Evolutionary conservation across 1,284 basidiomycete species (phyloP).

Genomic region (Ganoderma lucidum): DNA sequence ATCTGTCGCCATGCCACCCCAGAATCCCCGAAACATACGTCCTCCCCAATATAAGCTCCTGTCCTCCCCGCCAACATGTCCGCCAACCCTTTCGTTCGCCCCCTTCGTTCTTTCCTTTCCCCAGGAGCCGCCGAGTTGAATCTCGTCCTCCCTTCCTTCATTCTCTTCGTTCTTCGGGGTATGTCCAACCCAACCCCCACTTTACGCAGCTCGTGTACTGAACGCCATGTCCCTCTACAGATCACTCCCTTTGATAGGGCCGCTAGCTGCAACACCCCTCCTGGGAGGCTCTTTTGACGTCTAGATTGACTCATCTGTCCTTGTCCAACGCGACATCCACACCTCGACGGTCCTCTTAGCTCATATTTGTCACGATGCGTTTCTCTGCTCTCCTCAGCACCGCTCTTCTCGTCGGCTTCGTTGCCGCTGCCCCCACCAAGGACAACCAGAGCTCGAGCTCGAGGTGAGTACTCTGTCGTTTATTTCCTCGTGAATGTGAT

Average conservation of each 20-base stretch:
- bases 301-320: conserved; percentile 33
- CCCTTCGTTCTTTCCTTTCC: conserved; percentile 50
- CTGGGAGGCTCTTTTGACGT: conserved; percentile 59
- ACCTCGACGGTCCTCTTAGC: conserved; percentile 54
- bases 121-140: conserved; percentile 71
- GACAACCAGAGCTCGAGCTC: conserved; percentile 17
- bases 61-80: conserved; percentile 36
- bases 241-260: conserved; percentile 80
- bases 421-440: conserved; percentile 55
- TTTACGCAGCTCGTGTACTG: conserved; percentile 24
- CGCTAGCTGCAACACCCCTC: conserved; percentile 57
- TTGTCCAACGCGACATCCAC: conserved; percentile 52
- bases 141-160: conserved; percentile 57
- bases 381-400: conserved; percentile 60
- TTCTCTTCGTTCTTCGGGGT: conserved; percentile 59
- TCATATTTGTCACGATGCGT: conserved; percentile 58
- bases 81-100: conserved; percentile 41
- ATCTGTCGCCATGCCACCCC: conserved; percentile 42
- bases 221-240: conserved; percentile 39
- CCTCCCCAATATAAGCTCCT: conserved; percentile 28
- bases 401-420: conserved; percentile 59
- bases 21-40: conserved; percentile 25
- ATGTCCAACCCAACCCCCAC: conserved; percentile 8
- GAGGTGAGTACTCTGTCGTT: conserved; percentile 6
- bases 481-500: not conserved